Evolutionary conservation across 2,329 filamentous ascomycete genomes (phyloP), one percentile per base, ranked within the genome.

Genomic region (Ophiostoma quercus): DNA sequence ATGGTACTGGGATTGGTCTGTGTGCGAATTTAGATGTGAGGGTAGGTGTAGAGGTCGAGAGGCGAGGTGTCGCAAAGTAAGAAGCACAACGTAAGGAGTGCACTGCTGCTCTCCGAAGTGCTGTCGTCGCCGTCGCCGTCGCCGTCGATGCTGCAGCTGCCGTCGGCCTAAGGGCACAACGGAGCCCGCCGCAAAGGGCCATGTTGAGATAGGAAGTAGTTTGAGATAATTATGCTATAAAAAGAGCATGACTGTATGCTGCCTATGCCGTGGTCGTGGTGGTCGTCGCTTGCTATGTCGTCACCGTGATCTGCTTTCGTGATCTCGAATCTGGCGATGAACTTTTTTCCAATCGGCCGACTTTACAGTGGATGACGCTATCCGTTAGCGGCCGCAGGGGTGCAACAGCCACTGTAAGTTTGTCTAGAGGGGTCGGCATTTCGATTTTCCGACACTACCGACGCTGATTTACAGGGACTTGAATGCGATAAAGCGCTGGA

Each of bases 401-500:
- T 47, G 39, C 47, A 32, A 66, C 34, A 43, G 63, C n/a, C 37
- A 51, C 32, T 43, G 63, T 65, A 65, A n/a, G 9, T 22, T 8
- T 9, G 41, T n/a, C 41, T 37, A 43, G 51, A 63, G 68, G 65
- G 25, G 25, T 65, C 67, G 70, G 70, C 63, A 34, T 63, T 69
- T 69, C n/a, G 51, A 69, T 71, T 67, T 51, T 71, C 69, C 69
- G 67, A n/a, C 47, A 29, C 8, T 65, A 19, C 62, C n/a, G 16
- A 37, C 7, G 19, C 3, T 32, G 8, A 65, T 22, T 32, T 66
- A 25, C 66, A 39, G 29, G 41, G 29, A 25, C 29, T 6, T 29
- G 9, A 16, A 8, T 67, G 14, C 3, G 32, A 3, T 39, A 60
- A 43, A 63, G 60, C 25, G 65, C 60, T 65, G 32, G n/a, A 67